Evolutionary conservation across 148 eudicot species (phyloP).

Genomic region (Gaultheria prostrata): DNA sequence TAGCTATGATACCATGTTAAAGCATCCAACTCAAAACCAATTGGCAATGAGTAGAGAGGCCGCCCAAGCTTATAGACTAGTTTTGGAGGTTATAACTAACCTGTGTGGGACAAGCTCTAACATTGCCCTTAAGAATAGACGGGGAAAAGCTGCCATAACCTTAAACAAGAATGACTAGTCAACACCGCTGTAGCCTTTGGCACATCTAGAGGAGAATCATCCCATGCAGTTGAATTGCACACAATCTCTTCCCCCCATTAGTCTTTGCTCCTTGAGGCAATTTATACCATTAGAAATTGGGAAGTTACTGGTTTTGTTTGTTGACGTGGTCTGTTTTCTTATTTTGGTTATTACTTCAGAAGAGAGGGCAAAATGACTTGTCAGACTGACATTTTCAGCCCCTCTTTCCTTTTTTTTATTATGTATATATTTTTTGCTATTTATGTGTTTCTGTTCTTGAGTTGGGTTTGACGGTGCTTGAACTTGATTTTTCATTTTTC

Average conservation of each 20-base stretch:
- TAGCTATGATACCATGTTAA: too few species aligned
- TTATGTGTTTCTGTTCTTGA: not conserved
- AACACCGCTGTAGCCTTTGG: not conserved
- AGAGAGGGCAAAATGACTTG: not conserved
- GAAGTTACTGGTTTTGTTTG: not conserved
- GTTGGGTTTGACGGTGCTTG: not conserved
- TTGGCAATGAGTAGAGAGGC: too few species aligned
- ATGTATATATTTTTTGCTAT: not conserved
- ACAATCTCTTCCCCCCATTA: not conserved
- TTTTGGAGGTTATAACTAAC: too few species aligned
- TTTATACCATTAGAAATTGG: not conserved
- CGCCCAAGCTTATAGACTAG: too few species aligned
- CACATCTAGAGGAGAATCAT: not conserved
- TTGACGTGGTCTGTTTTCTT: not conserved
- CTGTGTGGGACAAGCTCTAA: too few species aligned
- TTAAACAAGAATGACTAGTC: not conserved
- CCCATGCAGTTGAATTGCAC: not conserved
- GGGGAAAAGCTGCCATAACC: not conserved
- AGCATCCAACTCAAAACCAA: too few species aligned
- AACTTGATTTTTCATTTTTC: not conserved
- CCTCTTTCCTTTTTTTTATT: not conserved
- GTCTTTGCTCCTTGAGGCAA: not conserved
- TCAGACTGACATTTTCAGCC: not conserved
- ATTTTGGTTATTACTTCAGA: not conserved
- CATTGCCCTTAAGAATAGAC: not conserved